Conservation (phyloP, 139 green algal species). For the Diplosphaera chodatii region DNA sequence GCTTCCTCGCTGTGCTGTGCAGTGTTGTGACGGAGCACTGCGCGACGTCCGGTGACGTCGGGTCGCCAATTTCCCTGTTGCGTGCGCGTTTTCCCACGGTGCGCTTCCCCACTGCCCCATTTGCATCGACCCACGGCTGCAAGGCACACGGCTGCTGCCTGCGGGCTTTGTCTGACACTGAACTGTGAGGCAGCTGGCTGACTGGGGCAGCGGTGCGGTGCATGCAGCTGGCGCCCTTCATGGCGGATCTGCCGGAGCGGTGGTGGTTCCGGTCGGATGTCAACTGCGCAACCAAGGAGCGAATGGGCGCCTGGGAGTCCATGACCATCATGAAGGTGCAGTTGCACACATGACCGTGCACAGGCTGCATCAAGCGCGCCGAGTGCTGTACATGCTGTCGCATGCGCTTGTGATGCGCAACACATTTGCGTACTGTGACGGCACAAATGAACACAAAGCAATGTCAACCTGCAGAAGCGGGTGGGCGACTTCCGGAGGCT, state of each 20-base stretch:
- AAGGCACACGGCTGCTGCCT: too few relatives aligned
- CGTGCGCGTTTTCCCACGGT: slow-evolving; percentile 30
- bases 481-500: slow-evolving; percentile 49
- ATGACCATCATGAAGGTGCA: slow-evolving; percentile 31
- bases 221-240: background rate
- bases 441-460: too few relatives aligned
- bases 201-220: too few relatives aligned
- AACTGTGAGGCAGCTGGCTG: too few relatives aligned
- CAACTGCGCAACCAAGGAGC: slow-evolving; percentile 34
- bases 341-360: too few relatives aligned
- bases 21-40: slow-evolving; percentile 46
- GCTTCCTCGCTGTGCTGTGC: too few relatives aligned
- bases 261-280: slow-evolving; percentile 53
- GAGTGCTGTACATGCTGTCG: too few relatives aligned
- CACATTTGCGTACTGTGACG: too few relatives aligned
- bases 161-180: too few relatives aligned
- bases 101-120: too few relatives aligned
- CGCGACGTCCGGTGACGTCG: slow-evolving; percentile 57
- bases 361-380: background rate
- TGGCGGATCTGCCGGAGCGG: slow-evolving; percentile 41
- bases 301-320: slow-evolving; percentile 31
- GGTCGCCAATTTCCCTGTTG: slow-evolving; percentile 35
- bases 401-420: too few relatives aligned
- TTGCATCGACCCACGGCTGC: too few relatives aligned
- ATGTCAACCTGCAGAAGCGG: slow-evolving; percentile 35